A percentile compares a stretch with the other conserved stretches of the same genome.
phyloP scores from a whole-genome alignment of 139 green algal species.

The Dunaliella primolecta region DNA sequence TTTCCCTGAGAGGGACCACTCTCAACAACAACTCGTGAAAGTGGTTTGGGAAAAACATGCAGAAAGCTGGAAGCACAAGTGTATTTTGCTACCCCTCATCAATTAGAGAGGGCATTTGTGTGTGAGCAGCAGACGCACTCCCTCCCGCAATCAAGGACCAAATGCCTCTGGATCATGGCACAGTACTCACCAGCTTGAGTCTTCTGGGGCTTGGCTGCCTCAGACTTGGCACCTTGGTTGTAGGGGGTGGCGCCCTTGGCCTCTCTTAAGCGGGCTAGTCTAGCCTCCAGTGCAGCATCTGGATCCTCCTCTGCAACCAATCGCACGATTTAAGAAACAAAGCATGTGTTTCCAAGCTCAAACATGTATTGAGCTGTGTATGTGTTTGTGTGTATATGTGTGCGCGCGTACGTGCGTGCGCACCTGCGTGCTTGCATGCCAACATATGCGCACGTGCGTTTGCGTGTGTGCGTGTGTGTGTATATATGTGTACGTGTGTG shows the following conservation, averaged over 20 bases:
- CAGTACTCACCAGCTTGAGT: background rate
- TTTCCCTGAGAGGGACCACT: too few species aligned
- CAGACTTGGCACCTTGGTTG: slow-evolving; percentile 46
- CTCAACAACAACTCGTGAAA: too few species aligned
- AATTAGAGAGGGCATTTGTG: too few species aligned
- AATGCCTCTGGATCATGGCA: too few species aligned
- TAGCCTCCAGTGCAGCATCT: slow-evolving; percentile 67
- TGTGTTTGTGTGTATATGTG: background rate
- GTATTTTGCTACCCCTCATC: too few species aligned
- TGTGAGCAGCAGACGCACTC: too few species aligned
- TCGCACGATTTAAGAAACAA: too few species aligned
- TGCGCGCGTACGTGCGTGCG: background rate
- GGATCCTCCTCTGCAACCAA: slow-evolving; percentile 18
- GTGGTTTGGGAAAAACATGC: too few species aligned
- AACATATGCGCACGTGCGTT: background rate
- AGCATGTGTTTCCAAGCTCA: too few species aligned
- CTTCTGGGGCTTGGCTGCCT: slow-evolving; percentile 11
- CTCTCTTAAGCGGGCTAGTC: slow-evolving; percentile 62
- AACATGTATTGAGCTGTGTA: too few species aligned
- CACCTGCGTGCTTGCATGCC: background rate
- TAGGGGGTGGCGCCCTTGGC: slow-evolving; percentile 65
- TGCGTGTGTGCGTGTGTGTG: background rate
- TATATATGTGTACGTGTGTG: background rate
- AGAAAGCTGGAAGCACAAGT: too few species aligned
- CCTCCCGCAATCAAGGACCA: too few species aligned